Evolutionary conservation across 768 basidiomycete genomes (phyloP), one percentile per base, ranked within the genome.

Genomic region (Xerocomellus chrysenteron): DNA sequence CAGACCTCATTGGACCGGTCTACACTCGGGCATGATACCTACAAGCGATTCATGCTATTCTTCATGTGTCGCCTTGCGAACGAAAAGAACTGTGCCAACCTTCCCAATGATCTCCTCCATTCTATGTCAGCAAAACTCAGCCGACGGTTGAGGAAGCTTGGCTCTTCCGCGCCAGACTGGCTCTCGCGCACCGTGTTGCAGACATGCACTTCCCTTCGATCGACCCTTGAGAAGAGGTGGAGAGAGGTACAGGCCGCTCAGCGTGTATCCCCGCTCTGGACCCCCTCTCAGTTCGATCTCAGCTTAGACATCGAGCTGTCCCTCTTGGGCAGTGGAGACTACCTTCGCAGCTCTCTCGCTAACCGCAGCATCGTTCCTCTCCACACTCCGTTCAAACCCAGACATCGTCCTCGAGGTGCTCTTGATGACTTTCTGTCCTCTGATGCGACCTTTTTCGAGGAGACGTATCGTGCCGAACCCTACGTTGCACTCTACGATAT

Each of bases 81-180:
- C 8, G 49, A 58, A 16, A 54, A 51, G 12, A 8, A 53, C 7
- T n/a, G 17, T 12, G 13, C 24, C 1, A 46, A 56, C 17, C 32
- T 65, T 13, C 28, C 58, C 10, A 76, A 67, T 45, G 75, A 80
- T 19, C 41, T 76, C 6, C 65, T 81, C 24, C 72, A 72, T 19
- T 62, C 59, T 59, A 73, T 77, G 55, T 64, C 68, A 35, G 54
- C 69, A 28, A 81, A 80, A 62, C 59, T 78, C 13, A 67, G 68
- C 5, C 61, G 72, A 32, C 72, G 78, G 5, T 50, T 77, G 41
- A 58, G 58, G 41, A 81, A 81, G 57, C 69, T 80, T 0, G 62
- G 65, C 2, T 47, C 56, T 11, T 58, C 52, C 0, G 52, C 52
- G 0, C 60, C 67, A 1, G 48, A 47, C 17, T 60, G 63, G 64